Base-by-base conservation (phyloP, 345 rosid genomes). In the Arabidopsis suecica region DNA sequence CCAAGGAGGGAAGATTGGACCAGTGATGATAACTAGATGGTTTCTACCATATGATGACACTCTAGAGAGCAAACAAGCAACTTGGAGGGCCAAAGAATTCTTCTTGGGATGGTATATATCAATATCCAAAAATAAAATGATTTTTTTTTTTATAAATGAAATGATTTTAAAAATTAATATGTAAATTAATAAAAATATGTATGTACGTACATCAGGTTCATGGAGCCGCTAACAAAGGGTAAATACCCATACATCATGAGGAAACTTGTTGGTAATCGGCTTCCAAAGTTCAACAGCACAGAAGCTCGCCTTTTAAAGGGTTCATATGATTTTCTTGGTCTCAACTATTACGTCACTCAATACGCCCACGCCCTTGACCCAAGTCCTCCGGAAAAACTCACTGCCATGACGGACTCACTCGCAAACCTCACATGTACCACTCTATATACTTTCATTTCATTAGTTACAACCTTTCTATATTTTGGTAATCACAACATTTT, bases 21-120 rank as follows among this genome's bases (percentile, higher is more conserved):
- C 69, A 6, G 75, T 76, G 51, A 76, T 76, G 79, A 69, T 76
- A 50, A 76, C 79, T 13, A 69, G 79, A 76, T 53, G 79, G 75
- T 76, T 69, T 62, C 70, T 76, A 23, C 75, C 79, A 33, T 61
- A 0, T 34, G 30, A 69, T 54, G 10, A 53, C 6, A 22, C 23
- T 61, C 2, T 1, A 25, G 57, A 20, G 0, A 61, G 30, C 33
- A 5, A 9, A 76, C 13, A 6, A 0, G 75, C 79, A 20, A 54
- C 79, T 6, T 42, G 34, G 50, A 54, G 74, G 55, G 56, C 8
- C 7, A 53, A 61, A 23, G 74, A 42, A 22, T 76, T 76, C 49
- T 76, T 76, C 74, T 11, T 41, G 1, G 68, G 73, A 59, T 75
- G 79, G 79, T 45, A 45, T 7, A 22, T 32, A 34, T 37, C 18